Evolutionary conservation across 768 basidiomycete genomes (phyloP).

Genomic region (Trametes gibbosa): DNA sequence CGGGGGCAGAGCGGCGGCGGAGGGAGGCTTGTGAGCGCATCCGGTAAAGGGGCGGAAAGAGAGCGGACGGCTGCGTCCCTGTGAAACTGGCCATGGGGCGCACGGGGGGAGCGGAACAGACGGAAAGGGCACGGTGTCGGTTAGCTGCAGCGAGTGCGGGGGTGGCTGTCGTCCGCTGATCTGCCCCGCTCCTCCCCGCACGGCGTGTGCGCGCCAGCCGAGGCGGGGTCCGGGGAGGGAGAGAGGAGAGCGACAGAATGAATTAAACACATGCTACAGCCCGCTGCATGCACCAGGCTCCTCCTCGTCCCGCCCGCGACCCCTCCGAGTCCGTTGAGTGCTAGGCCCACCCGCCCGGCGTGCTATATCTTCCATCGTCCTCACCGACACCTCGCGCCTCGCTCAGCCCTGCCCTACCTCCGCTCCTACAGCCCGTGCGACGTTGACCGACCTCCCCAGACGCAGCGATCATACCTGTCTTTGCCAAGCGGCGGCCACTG

Average conservation of each 20-base stretch:
- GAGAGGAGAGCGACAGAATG: no score
- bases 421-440: background rate
- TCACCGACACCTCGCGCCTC: background rate
- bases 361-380: background rate
- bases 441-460: background rate
- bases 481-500: background rate
- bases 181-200: background rate
- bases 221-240: background rate
- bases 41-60: no score
- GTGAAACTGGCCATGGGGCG: background rate
- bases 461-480: background rate
- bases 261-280: conserved; percentile 9
- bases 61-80: no score
- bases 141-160: background rate
- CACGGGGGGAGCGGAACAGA: background rate
- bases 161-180: background rate
- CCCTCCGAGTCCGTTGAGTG: background rate
- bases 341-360: conserved; percentile 4
- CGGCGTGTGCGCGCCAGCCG: background rate
- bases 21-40: no score
- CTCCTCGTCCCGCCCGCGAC: background rate
- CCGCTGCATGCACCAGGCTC: background rate
- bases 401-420: background rate
- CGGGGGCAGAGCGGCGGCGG: no score
- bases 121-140: background rate